Percentiles rank a stretch among this genome's conserved stretches.
Evolutionary conservation across 495 filamentous ascomycete genomes (phyloP).

Genomic region (Monascus purpureus): DNA sequence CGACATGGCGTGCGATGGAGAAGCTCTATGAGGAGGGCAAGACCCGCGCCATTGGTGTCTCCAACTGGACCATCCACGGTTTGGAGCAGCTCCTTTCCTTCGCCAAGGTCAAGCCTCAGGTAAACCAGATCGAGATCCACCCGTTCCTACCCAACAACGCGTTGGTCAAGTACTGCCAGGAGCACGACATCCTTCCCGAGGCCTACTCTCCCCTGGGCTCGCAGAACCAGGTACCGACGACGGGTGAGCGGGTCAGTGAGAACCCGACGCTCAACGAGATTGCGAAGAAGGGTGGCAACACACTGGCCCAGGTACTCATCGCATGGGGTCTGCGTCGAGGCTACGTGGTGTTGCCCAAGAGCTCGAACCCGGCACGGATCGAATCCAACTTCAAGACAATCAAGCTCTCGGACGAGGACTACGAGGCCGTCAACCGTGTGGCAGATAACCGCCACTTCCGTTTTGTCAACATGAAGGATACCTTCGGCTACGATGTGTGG

Average conservation of each 20-base stretch:
- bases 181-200: constrained; percentile 54
- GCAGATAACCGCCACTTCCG: constrained; percentile 46
- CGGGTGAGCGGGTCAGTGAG: constrained; percentile 45
- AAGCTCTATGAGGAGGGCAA: constrained; percentile 55
- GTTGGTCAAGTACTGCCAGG: constrained; percentile 54
- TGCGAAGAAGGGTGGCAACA: constrained; percentile 48
- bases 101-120: constrained; percentile 49
- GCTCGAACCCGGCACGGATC: constrained; percentile 47
- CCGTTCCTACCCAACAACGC: constrained; percentile 74
- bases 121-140: constrained; percentile 90
- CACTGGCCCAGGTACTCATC: constrained; percentile 51
- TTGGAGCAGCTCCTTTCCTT: constrained; percentile 55
- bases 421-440: constrained; percentile 43
- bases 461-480: constrained; percentile 75
- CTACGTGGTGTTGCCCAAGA: constrained; percentile 61
- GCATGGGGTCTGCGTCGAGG: constrained; percentile 59
- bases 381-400: constrained; percentile 53
- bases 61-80: constrained; percentile 63
- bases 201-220: constrained; percentile 68
- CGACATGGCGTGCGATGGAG: constrained; percentile 72
- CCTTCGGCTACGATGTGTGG: constrained; percentile 41
- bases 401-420: constrained; percentile 39
- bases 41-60: constrained; percentile 71
- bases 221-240: constrained; percentile 47
- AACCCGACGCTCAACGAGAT: constrained; percentile 47